Percentiles rank a stretch among this genome's conserved stretches.
phyloP scores from a whole-genome alignment of 768 basidiomycete genomes.

The Suillus subaureus region DNA sequence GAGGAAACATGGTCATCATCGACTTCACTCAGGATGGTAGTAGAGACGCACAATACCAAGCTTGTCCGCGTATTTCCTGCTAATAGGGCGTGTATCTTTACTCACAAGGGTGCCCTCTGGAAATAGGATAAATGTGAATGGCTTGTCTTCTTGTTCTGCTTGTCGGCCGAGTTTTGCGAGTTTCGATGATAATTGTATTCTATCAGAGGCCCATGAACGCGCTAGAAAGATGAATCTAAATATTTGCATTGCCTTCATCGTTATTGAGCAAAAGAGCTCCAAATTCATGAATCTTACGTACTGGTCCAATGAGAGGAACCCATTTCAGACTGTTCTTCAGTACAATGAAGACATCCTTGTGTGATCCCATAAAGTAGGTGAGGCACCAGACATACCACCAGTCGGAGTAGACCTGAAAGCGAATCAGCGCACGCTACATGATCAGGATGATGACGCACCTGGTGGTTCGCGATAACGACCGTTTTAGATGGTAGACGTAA shows the following conservation, averaged over 20 bases:
- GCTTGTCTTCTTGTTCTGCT: conserved; percentile 67
- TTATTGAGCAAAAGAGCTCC: conserved; percentile 12
- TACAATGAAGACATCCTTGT: conserved; percentile 83
- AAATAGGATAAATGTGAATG: conserved; percentile 84
- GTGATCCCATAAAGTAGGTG: conserved; percentile 68
- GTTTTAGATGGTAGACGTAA: conserved; percentile 78
- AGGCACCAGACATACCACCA: conserved; percentile 92
- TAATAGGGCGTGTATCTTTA: conserved; percentile 80
- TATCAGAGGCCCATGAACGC: conserved; percentile 89
- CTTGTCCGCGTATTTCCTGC: conserved; percentile 86
- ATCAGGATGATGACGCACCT: conserved; percentile 48
- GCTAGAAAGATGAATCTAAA: conserved; percentile 93
- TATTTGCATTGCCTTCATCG: conserved; percentile 83
- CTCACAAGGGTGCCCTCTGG: conserved; percentile 97
- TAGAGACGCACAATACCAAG: conserved; percentile 76
- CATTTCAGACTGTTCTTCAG: conserved; percentile 89
- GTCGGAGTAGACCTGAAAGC: conserved; percentile 66
- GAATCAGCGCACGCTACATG: conserved; percentile 1
- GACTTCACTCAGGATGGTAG: conserved; percentile 11
- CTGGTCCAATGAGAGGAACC: conserved; percentile 89
- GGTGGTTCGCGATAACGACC: conserved; percentile 91
- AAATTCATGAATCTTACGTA: conserved; percentile 36
- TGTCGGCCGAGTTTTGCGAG: conserved; percentile 70
- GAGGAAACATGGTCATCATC: conserved; percentile 11
- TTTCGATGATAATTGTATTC: conserved; percentile 60